Base-by-base conservation (phyloP, 2,329 filamentous ascomycete species). In the Pseudogymnoascus sp. region DNA sequence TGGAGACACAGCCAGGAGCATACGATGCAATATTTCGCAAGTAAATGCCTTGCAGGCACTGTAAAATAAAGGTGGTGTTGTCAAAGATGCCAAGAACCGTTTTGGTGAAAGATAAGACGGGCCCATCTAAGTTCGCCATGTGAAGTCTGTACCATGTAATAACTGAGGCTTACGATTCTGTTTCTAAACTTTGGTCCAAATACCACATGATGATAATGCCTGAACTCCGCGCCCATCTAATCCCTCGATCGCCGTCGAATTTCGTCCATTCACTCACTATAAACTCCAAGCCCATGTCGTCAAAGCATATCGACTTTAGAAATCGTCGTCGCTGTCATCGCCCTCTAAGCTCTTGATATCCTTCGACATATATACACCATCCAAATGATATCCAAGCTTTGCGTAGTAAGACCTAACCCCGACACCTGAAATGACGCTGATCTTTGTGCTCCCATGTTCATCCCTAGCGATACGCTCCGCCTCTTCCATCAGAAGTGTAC, bases 401-500 rank as follows among this genome's bases (percentile, higher is more conserved):
- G 84, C 87, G 72, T 99, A 99, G 73, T 99, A 99, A 70, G 90
- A 95, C 70, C 94, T 81, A 16, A 97, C 95, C 11, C 94, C 94
- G 6, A 99, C 92, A 30, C 94, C 94, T n/a, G 91, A 96, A 64
- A 99, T 99, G 66, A 99, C 91, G 70, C 90, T 94, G 61, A 99
- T 91, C 80, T 99, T 99, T 63, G 82, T 81, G 68, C 92, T 97
- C 5, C 91, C 89, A 71, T 99, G 94, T 76, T 99, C 94, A 65
- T 97, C 89, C 61, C 90, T 83, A 0, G 95, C 93, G 65, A 99
- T 99, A 59, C 92, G 82, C 77, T 97, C 94, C 0, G 94, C 95
- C 76, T 97, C 93, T 71, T 97, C 93, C 95, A 99, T 99, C 66
- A 99, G 72, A 64, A 99, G 74, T 1, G 94, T 99, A 57, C 94